Evolutionary conservation across 148 eudicot genomes (phyloP), one percentile per base, ranked within the genome.

Genomic region (Silene uniflora): DNA sequence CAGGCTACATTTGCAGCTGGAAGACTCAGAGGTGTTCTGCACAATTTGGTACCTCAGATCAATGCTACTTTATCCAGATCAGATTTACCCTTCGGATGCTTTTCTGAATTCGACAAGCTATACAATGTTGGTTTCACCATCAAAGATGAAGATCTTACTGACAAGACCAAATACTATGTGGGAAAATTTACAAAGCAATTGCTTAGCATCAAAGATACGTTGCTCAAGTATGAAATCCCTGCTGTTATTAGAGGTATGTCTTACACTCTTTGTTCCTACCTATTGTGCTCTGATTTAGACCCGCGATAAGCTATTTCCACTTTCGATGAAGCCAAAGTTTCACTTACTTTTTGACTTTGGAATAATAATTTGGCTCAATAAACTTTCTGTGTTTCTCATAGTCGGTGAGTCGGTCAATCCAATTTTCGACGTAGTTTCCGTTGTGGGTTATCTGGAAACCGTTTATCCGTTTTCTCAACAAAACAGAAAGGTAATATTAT

Each of bases 21-120:
- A 81, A 89, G 91, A 80, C 79, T 85, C 75, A 92, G 87, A 79
- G 97, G 89, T 75, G 76, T 90, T 80, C 69, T 95, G 71, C 97
- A 89, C 90, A 95, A 92, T 80, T 71, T 95, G 55, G 84, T 90
- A 70, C 98, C 98, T 68, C 81, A 83, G 23, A 92, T 95, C 79
- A 81, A 86, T 62, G 67, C 91, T 62, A 69, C 82, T 61, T 81
- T 92, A 78, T 81, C 93, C 29, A 88, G 81, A 73, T 73, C 97
- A 16, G 93, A 95, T 73, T 77, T 83, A 54, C 86, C 93, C 69
- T 95, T 90, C 81, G 78, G 25, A 4, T 83, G 87, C 81, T 92
- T 95, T 82, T 79, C 98, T 18, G 96, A 95, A 8, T 88, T 95
- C 23, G 99, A 92, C 81, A 87, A 81, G 72, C 87, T 95, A n/a